These are phyloP conservation scores for Dentipellis sp. DNA, from an alignment of 768 basidiomycete genomes.

Conservation along the genomic window DNA sequence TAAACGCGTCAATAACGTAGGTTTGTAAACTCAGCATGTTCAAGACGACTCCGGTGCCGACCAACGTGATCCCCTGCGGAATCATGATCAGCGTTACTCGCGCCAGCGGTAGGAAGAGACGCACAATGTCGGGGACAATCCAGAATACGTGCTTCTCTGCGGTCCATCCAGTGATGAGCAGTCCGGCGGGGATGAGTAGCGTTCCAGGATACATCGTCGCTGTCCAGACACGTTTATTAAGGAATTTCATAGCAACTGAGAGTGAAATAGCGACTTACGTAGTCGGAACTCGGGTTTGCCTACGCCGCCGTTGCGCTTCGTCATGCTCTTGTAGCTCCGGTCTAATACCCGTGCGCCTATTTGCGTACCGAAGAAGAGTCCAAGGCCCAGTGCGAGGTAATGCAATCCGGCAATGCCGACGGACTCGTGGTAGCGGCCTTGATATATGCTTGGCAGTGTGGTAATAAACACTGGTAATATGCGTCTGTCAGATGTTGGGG, in stretches of 20 bases:
- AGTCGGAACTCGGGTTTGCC: slow-evolving; percentile 49
- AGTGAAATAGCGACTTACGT: slow-evolving; percentile 21
- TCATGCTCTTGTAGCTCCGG: slow-evolving; percentile 40
- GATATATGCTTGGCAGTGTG: slow-evolving; percentile 52
- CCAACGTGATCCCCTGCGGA: slow-evolving; percentile 42
- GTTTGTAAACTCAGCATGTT: slow-evolving; percentile 55
- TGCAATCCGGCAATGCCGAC: slow-evolving; percentile 56
- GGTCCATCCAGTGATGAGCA: slow-evolving; percentile 66
- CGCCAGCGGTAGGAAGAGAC: background rate
- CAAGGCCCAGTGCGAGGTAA: slow-evolving; percentile 63
- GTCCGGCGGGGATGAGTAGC: slow-evolving; percentile 51
- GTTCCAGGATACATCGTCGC: slow-evolving; percentile 53
- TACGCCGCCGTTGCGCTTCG: slow-evolving; percentile 39
- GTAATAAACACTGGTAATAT: slow-evolving; percentile 49
- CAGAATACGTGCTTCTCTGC: slow-evolving; percentile 50
- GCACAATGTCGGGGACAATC: slow-evolving; percentile 62
- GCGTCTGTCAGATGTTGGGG: too few relatives aligned
- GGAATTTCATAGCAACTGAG: background rate
- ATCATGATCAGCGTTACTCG: slow-evolving; percentile 3
- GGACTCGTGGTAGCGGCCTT: slow-evolving; percentile 40
- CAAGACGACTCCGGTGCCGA: slow-evolving; percentile 51
- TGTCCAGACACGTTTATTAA: slow-evolving; percentile 15
- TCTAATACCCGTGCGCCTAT: slow-evolving; percentile 52
- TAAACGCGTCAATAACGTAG: slow-evolving; percentile 61
- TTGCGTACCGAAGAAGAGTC: slow-evolving; percentile 41